These are phyloP conservation scores for Asterochloris sp. DNA, from an alignment of 139 green algal species.

Conservation along the genomic window DNA sequence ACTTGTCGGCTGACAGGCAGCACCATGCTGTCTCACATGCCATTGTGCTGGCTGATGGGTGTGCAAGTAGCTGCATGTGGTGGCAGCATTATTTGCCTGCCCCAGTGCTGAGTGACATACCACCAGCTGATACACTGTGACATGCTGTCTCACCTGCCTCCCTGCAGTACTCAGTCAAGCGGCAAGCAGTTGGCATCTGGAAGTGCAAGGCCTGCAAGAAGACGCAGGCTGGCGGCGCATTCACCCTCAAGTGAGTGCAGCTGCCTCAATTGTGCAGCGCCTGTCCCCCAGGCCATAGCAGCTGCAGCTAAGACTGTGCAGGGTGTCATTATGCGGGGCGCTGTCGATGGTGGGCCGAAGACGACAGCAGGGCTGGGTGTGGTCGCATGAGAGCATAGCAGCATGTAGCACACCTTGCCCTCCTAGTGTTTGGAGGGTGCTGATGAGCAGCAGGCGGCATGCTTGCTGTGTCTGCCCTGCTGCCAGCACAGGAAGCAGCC, in stretches of 20 bases:
- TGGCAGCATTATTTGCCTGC: background rate
- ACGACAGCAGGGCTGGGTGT: background rate
- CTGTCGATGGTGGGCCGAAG: background rate
- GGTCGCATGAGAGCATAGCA: background rate
- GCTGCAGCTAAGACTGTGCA: background rate
- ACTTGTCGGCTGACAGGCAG: background rate
- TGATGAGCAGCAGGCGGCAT: background rate
- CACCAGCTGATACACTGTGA: too few species aligned
- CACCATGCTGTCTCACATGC: background rate
- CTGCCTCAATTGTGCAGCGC: background rate
- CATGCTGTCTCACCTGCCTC: background rate
- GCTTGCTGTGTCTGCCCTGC: background rate
- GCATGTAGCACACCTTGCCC: background rate
- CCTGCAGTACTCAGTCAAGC: constrained; percentile 84
- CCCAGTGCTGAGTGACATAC: background rate
- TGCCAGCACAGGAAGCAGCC: too few species aligned
- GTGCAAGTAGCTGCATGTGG: background rate
- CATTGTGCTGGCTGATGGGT: background rate
- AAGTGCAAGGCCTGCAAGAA: constrained; percentile 95
- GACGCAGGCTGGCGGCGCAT: constrained; percentile 91
- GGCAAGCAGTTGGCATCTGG: constrained; percentile 96
- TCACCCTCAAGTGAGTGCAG: constrained; percentile 72
- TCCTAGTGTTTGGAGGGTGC: background rate
- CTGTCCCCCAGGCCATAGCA: background rate
- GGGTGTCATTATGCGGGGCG: background rate